A percentile compares a stretch with the other conserved stretches of the same genome.
Evolutionary conservation across 495 filamentous ascomycete species (phyloP).

Genomic region (Apiosordaria backusii): DNA sequence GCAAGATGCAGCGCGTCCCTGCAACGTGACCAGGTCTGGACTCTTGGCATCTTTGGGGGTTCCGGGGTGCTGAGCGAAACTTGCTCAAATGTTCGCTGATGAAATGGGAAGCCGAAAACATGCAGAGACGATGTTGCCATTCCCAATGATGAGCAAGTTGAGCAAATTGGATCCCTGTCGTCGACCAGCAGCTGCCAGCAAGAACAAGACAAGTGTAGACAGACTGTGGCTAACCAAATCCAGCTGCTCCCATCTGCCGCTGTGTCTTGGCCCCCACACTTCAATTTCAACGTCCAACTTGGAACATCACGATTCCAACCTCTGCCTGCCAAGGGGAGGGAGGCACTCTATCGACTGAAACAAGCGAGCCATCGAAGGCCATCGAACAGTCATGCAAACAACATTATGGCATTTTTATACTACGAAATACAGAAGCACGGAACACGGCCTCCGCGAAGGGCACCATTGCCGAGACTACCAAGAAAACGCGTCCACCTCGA

Average conservation of each 20-base stretch:
- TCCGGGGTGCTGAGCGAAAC: background rate
- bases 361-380: background rate
- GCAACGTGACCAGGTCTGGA: background rate
- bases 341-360: background rate
- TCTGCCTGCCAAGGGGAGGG: background rate
- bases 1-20: background rate
- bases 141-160: background rate
- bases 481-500: conserved; percentile 23
- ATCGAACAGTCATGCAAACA: background rate
- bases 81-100: conserved; percentile 11
- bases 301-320: background rate
- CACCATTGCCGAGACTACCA: conserved; percentile 14
- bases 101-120: background rate
- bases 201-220: background rate
- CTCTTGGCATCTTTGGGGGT: background rate
- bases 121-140: background rate
- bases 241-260: background rate
- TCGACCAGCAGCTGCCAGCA: background rate
- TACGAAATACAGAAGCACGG: background rate
- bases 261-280: background rate
- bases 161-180: background rate
- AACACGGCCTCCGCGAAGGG: background rate
- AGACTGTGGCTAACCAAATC: background rate
- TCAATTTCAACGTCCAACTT: background rate
- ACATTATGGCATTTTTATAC: background rate